Percentiles rank a stretch among this genome's conserved stretches.
Conservation (phyloP, 2,329 filamentous ascomycete species). For the Fusarium sp. region DNA sequence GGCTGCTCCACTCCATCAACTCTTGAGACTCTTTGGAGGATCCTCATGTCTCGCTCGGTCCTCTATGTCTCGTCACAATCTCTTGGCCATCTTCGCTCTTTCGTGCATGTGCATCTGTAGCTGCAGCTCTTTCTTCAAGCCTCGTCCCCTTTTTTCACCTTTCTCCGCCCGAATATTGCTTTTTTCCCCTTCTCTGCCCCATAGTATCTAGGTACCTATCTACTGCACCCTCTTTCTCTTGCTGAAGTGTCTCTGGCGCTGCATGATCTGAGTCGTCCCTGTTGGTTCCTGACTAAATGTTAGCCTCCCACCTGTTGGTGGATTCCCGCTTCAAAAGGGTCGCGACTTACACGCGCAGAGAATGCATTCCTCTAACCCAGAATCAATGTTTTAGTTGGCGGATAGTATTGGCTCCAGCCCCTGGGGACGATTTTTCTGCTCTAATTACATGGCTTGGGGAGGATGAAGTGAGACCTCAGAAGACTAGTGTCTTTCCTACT, state of each 20-base stretch:
- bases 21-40: not conserved
- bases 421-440: conserved; percentile 27
- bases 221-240: not conserved
- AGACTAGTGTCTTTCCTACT: conserved; percentile 17
- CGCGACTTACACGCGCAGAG: conserved; percentile 40
- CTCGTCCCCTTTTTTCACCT: conserved; percentile 5
- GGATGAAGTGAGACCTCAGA: conserved; percentile 8
- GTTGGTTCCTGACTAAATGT: conserved; percentile 29
- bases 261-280: conserved; percentile 36
- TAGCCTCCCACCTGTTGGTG: conserved; percentile 19
- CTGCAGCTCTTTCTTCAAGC: conserved; percentile 30
- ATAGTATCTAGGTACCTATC: not conserved
- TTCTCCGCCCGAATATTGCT: conserved; percentile 3
- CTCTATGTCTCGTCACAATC: conserved; percentile 38
- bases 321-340: conserved; percentile 23
- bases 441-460: conserved; percentile 35
- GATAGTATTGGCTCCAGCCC: conserved; percentile 34
- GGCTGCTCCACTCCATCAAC: too few species aligned
- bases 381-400: conserved; percentile 37
- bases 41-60: conserved; percentile 36
- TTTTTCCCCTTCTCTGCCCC: conserved; percentile 15
- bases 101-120: not conserved
- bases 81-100: conserved; percentile 11
- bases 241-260: conserved; percentile 20
- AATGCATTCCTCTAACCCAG: conserved; percentile 38